Evolutionary conservation across 768 basidiomycete genomes (phyloP), one percentile per base, ranked within the genome.

Genomic region (Pleurotus salmoneostramineus): DNA sequence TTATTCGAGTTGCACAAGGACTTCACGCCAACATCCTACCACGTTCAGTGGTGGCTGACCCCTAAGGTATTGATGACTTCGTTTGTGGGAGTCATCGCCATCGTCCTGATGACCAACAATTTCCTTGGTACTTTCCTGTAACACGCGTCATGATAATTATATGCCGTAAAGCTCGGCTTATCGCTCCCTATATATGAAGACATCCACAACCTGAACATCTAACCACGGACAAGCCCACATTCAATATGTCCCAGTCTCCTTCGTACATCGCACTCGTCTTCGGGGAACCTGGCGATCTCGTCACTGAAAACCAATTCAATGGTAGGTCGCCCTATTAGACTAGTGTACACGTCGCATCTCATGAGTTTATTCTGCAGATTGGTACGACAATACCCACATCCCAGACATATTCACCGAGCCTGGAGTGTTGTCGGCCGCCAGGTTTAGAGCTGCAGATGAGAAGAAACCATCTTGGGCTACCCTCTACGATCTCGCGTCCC

Each of bases 381-480:
- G 73, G 71, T 73, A 72, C 64, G 69, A 72, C 50, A 69, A 68
- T 34, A 71, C 72, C 58, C 74, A 73, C 49, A 68, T 61, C 34
- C 71, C 71, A 6, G 64, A 65, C 7, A 63, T 71, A 31, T 62
- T 71, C 15, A 65, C 69, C 6, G 66, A 72, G 21, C 69, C 71
- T 14, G 70, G 72, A 1, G 64, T 73, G 61, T 47, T 56, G 31
- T 69, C 63, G 35, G 72, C 68, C 4, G 27, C 66, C 42, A 69
- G 71, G 7, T 75, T 70, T 69, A 73, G 70, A 56, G 73, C 73
- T 7, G 61, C 61, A 21, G 70, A 71, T 56, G 58, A 52, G 17
- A 49, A 59, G 31, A 59, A 58, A 31, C 71, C 69, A 2, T 61
- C 61, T 3, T 72, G 67, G 64, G 60, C 69, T 11, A 59, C 64